Evolutionary conservation across 352 stramenopile genomes (phyloP).

Genomic region (Plasmopara viticola): DNA sequence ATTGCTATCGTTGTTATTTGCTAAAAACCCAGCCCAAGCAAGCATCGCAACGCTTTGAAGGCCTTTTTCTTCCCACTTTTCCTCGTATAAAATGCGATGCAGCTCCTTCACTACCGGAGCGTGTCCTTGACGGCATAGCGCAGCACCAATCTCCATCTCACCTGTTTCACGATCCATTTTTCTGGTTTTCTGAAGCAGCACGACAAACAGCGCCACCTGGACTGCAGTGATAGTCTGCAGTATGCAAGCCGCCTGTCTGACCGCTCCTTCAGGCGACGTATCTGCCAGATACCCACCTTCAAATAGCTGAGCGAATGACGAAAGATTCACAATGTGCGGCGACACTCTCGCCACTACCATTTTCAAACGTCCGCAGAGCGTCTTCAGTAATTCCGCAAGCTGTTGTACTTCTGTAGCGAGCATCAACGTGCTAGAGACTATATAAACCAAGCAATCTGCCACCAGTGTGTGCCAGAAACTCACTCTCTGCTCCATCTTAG

Average conservation of each 20-base stretch:
- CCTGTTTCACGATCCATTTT: constrained; percentile 66
- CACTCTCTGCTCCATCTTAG: constrained; percentile 51
- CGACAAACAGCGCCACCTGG: constrained; percentile 57
- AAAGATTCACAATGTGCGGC: constrained; percentile 77
- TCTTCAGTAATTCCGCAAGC: constrained; percentile 45
- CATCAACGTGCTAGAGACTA: constrained; percentile 46
- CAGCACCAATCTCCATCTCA: constrained; percentile 32
- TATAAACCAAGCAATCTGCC: constrained; percentile 59
- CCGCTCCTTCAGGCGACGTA: constrained; percentile 51
- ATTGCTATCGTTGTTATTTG: constrained; percentile 25
- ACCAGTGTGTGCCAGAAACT: constrained; percentile 77
- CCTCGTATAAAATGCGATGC: constrained; percentile 54
- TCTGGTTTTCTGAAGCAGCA: constrained; percentile 52
- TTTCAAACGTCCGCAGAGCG: constrained; percentile 53
- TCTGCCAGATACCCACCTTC: constrained; percentile 55
- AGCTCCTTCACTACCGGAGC: constrained; percentile 47
- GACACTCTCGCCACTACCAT: constrained; percentile 61
- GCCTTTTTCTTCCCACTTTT: constrained; percentile 59
- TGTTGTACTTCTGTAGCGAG: constrained; percentile 48
- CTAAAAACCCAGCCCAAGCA: constrained; percentile 63
- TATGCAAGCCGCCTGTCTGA: constrained; percentile 74
- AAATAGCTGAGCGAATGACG: constrained; percentile 67
- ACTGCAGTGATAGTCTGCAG: constrained; percentile 67
- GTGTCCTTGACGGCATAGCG: constrained; percentile 39
- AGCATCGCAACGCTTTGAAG: constrained; percentile 77